phyloP scores from a whole-genome alignment of 2,329 filamentous ascomycete genomes.

The Talaromyces sp. region DNA sequence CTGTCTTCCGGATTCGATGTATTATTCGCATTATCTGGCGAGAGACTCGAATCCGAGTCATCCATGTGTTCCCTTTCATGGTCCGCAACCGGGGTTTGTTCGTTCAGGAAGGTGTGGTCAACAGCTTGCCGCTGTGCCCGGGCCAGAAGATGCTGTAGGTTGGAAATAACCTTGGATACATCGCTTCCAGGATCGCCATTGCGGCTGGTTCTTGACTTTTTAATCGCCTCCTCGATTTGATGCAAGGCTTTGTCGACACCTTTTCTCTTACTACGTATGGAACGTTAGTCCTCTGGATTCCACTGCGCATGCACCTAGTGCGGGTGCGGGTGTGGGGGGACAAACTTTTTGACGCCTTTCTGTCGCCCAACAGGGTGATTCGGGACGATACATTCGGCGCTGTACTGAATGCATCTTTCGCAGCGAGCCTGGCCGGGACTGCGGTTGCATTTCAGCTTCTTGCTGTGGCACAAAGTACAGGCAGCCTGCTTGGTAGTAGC shows the following conservation, averaged over 20 bases:
- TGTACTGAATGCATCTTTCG: slow-evolving; percentile 56
- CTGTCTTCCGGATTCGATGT: slow-evolving; percentile 41
- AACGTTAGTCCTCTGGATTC: neutral
- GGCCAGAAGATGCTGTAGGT: slow-evolving; percentile 47
- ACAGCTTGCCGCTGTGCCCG: slow-evolving; percentile 38
- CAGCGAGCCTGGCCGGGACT: slow-evolving; percentile 49
- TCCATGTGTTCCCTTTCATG: neutral
- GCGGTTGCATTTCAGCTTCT: slow-evolving; percentile 64
- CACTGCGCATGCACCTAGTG: neutral
- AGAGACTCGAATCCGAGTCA: slow-evolving; percentile 23
- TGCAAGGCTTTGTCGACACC: slow-evolving; percentile 69
- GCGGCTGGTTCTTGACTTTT: slow-evolving; percentile 43
- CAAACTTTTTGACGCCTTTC: slow-evolving; percentile 70
- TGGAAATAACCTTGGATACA: slow-evolving; percentile 36
- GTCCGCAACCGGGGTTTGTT: neutral
- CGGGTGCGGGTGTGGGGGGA: slow-evolving; percentile 12
- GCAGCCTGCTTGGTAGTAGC: slow-evolving; percentile 38
- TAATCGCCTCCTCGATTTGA: slow-evolving; percentile 66
- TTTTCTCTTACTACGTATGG: slow-evolving; percentile 57
- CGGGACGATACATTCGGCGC: slow-evolving; percentile 61
- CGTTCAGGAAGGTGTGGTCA: neutral
- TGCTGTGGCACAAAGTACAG: slow-evolving; percentile 60
- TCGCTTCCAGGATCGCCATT: slow-evolving; percentile 38
- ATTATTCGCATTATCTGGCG: slow-evolving; percentile 15
- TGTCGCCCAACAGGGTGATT: slow-evolving; percentile 68